Evolutionary conservation across 83 land plant species (phyloP).

Genomic region (Diphasiastrum complanatum): DNA sequence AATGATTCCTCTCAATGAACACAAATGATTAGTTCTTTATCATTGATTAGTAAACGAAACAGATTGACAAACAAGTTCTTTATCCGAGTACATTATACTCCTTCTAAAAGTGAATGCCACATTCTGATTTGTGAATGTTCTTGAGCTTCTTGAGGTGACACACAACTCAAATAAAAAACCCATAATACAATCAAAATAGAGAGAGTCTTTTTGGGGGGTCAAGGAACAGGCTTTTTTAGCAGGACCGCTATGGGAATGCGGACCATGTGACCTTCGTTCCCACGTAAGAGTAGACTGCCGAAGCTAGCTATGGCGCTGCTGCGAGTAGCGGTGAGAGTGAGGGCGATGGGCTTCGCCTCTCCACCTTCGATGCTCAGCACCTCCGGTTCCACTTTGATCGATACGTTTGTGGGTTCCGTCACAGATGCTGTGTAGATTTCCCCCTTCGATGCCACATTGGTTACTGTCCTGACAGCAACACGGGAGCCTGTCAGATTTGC

Average conservation of each 20-base stretch:
- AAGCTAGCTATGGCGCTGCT: not conserved
- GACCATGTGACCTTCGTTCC: not conserved
- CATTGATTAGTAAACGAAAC: no score
- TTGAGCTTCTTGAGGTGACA: no score
- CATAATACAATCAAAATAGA: no score
- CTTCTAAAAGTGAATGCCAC: no score
- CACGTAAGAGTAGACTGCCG: not conserved
- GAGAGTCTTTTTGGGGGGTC: no score
- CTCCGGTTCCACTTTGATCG: not conserved
- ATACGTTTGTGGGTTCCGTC: not conserved
- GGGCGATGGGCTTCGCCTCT: not conserved
- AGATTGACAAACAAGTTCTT: no score
- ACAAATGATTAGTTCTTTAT: no score
- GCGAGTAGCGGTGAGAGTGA: not conserved
- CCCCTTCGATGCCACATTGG: not conserved
- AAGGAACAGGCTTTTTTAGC: not conserved
- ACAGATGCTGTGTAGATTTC: not conserved
- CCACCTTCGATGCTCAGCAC: not conserved
- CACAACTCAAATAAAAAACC: no score
- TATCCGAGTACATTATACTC: no score
- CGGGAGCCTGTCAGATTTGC: conserved; percentile 1
- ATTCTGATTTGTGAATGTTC: no score
- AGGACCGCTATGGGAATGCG: not conserved
- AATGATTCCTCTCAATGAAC: no score
- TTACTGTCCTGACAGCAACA: not conserved